Percentiles rank a stretch among this genome's conserved stretches.
Conservation (phyloP, 805 yeast species). For the Metschnikowia sp. region DNA sequence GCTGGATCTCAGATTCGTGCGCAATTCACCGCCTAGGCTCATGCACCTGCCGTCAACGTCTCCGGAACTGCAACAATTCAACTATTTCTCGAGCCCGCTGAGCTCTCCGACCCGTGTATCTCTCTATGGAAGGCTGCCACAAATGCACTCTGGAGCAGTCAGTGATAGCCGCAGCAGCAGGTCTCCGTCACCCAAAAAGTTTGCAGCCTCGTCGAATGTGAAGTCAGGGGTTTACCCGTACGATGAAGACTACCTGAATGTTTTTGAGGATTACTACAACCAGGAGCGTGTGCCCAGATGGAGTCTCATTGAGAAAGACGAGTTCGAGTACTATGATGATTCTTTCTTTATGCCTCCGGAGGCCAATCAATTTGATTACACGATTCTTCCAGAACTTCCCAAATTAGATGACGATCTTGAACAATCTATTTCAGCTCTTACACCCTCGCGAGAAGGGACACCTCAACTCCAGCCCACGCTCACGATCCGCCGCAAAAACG, state of each 20-base stretch:
- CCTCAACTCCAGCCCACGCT: conserved; percentile 4
- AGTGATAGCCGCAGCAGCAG: conserved; percentile 18
- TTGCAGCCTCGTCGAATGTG: conserved; percentile 22
- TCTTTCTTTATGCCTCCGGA: conserved; percentile 21
- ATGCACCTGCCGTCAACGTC: conserved; percentile 12
- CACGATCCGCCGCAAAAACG: conserved; percentile 15
- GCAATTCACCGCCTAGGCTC: conserved; percentile 9
- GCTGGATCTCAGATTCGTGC: conserved; percentile 9
- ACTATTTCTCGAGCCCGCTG: conserved; percentile 8
- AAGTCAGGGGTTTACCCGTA: conserved; percentile 3
- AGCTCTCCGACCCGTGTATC: conserved; percentile 18
- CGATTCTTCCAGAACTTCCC: conserved; percentile 35
- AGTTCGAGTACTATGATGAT: conserved; percentile 13
- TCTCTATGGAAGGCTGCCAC: conserved; percentile 3
- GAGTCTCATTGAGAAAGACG: conserved; percentile 18
- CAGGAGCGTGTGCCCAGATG: conserved; percentile 17
- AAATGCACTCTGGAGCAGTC: conserved; percentile 13
- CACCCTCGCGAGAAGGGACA: background rate
- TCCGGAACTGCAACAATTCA: conserved; percentile 14
- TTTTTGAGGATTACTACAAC: conserved; percentile 8
- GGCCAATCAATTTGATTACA: conserved; percentile 29
- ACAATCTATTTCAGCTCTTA: background rate
- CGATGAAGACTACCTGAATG: conserved; percentile 9
- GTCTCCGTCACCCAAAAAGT: conserved; percentile 31
- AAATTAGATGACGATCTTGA: background rate